Base-by-base conservation (phyloP, 192 early-diverging fungal genomes). In the Chytriomyces hyalinus region DNA sequence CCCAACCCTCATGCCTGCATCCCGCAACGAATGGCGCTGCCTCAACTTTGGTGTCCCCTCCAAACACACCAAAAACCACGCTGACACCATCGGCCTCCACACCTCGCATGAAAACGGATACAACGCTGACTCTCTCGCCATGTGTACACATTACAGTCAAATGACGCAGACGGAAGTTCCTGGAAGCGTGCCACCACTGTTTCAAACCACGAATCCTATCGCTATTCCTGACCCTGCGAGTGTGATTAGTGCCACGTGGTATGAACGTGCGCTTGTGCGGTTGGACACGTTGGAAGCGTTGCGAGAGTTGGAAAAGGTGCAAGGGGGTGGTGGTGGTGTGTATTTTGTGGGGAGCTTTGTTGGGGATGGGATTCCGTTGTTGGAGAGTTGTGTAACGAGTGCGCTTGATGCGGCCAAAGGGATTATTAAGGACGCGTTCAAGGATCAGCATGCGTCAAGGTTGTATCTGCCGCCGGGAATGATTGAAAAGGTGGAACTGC, bases 311-410 rank as follows among this genome's bases (percentile, higher is more conserved):
- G 53, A 57, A 20, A 57, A n/a, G 10, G 6, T 82, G 20, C 87
- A 88, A 70, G 85, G 85, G 0, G 36, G 49, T 0, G 76, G 81
- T 13, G 73, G 73, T 26, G 70, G 79, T 7, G 68, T 79, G 5
- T 88, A 78, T 77, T 88, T 88, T 81, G 87, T 87, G 6, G 87
- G 87, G 5, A 80, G 77, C 43, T 88, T 71, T 75, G 82, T 83
- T 26, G 80, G 76, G 65, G 79, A 80, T 22, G 85, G 85, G 26
- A 84, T 88, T 59, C 87, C 87, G 49, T 66, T 88, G 7, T 65
- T 88, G 51, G 87, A 88, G 75, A 84, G 87, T n/a, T 88, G 87
- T 70, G 87, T 88, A 3, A 83, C 84, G 6, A 82, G 78, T 64
- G 77, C 84, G n/a, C 60, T 79, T 28, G 50, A 51, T 13, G 83